Evolutionary conservation across 2,329 filamentous ascomycete species (phyloP).

Genomic region (Diaporthe eres): DNA sequence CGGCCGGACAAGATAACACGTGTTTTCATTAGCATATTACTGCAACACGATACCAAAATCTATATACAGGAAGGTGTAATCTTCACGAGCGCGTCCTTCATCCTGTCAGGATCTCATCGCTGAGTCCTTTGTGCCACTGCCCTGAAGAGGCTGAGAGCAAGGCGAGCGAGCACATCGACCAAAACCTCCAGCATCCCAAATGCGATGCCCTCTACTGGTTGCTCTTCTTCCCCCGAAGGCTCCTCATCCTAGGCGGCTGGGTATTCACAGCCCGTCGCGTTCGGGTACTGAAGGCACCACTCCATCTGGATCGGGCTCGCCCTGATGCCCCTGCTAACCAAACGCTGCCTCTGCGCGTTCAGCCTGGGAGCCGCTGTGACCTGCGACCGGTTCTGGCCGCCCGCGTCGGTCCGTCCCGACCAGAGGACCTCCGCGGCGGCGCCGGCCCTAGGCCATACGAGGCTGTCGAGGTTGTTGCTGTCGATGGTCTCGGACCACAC

Average conservation of each 20-base stretch:
- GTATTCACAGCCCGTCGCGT: conserved; percentile 62
- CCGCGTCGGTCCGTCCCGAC: conserved; percentile 77
- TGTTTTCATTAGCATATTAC: background rate
- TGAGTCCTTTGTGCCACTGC: background rate
- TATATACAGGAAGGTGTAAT: conserved; percentile 32
- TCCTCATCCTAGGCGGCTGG: conserved; percentile 40
- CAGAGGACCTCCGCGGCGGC: conserved; percentile 86
- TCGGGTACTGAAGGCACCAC: conserved; percentile 75
- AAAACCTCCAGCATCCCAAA: background rate
- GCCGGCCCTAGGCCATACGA: conserved; percentile 83
- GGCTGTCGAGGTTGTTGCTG: conserved; percentile 78
- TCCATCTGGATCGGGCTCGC: conserved; percentile 79
- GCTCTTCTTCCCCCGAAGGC: conserved; percentile 2
- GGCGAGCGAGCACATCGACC: background rate
- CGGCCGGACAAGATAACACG: background rate
- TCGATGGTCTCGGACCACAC: conserved; percentile 89
- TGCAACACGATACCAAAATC: background rate
- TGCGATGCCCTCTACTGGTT: background rate
- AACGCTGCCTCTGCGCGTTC: conserved; percentile 81
- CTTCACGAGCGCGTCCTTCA: background rate
- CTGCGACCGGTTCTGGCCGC: conserved; percentile 79
- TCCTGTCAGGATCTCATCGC: background rate
- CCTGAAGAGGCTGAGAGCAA: conserved; percentile 7
- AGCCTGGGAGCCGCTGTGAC: conserved; percentile 78
- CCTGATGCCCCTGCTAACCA: conserved; percentile 77